Evolutionary conservation across 345 rosid species (phyloP).

Genomic region (Citrus australasica): DNA sequence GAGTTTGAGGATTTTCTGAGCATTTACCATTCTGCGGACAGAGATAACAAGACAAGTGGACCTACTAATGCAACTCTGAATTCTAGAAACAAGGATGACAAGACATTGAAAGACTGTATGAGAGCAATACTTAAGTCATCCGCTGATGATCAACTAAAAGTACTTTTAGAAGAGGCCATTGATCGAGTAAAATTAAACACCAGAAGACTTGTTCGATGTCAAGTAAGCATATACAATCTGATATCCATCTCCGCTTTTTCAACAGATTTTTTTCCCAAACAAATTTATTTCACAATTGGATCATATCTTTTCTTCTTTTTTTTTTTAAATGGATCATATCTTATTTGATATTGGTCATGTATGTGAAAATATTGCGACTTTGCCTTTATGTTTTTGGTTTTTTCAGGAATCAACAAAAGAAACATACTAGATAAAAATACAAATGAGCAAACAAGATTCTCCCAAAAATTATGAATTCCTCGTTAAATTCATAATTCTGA

Average conservation of each 20-base stretch:
- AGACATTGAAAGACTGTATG: constrained; percentile 36
- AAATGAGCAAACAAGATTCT: background rate
- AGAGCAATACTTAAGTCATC: constrained; percentile 36
- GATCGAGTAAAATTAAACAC: constrained; percentile 73
- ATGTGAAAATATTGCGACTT: background rate
- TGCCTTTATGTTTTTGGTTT: background rate
- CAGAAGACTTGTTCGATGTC: constrained; percentile 82
- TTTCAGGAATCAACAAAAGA: background rate
- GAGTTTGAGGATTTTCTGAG: constrained; percentile 71
- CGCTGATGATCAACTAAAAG: constrained; percentile 33
- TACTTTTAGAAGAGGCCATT: constrained; percentile 62
- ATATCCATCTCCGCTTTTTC: background rate
- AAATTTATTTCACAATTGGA: background rate
- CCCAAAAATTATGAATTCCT: background rate
- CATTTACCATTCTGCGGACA: constrained; percentile 22
- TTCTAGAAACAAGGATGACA: constrained; percentile 26
- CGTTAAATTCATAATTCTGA: background rate
- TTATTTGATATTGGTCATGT: background rate
- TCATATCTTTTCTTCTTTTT: background rate
- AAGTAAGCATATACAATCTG: constrained; percentile 48
- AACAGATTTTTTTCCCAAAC: background rate
- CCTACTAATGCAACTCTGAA: constrained; percentile 16
- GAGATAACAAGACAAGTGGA: constrained; percentile 14
- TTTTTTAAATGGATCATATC: background rate
- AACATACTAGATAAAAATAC: background rate